These are phyloP conservation scores for Delitschia confertaspora DNA, from an alignment of 495 filamentous ascomycete species.

Conservation along the genomic window DNA sequence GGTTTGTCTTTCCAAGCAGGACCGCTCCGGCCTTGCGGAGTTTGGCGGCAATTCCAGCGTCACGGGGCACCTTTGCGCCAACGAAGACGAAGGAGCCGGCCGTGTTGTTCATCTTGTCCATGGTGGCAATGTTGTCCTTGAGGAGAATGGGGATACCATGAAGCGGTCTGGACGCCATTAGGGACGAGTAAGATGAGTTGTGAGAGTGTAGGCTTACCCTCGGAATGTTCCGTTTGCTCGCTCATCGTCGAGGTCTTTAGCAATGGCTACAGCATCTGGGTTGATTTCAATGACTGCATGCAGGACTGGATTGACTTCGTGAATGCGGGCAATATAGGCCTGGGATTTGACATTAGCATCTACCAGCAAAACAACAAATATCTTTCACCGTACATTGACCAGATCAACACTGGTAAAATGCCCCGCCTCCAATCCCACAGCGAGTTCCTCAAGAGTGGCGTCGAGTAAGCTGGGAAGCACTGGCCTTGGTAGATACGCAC, in stretches of 20 bases:
- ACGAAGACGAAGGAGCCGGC: conserved; percentile 51
- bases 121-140: conserved; percentile 65
- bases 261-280: conserved; percentile 47
- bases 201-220: conserved; percentile 29
- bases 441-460: conserved; percentile 45
- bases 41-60: conserved; percentile 34
- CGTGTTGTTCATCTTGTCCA: conserved; percentile 61
- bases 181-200: background rate
- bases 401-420: conserved; percentile 52
- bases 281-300: conserved; percentile 49
- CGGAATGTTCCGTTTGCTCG: conserved; percentile 39
- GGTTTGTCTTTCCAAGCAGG: conserved; percentile 44
- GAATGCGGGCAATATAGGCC: conserved; percentile 46
- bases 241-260: conserved; percentile 44
- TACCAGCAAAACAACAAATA: background rate
- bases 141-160: conserved; percentile 62
- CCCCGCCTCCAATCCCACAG: conserved; percentile 41
- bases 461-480: too few relatives aligned
- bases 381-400: conserved; percentile 42
- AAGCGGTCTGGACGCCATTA: conserved; percentile 37
- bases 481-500: too few relatives aligned
- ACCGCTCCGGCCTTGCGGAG: conserved; percentile 38
- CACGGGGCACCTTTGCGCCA: conserved; percentile 27
- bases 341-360: conserved; percentile 23
- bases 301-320: conserved; percentile 45